phyloP scores from a whole-genome alignment of 1,139 yeast species.

The Blastobotrys serpentis region DNA sequence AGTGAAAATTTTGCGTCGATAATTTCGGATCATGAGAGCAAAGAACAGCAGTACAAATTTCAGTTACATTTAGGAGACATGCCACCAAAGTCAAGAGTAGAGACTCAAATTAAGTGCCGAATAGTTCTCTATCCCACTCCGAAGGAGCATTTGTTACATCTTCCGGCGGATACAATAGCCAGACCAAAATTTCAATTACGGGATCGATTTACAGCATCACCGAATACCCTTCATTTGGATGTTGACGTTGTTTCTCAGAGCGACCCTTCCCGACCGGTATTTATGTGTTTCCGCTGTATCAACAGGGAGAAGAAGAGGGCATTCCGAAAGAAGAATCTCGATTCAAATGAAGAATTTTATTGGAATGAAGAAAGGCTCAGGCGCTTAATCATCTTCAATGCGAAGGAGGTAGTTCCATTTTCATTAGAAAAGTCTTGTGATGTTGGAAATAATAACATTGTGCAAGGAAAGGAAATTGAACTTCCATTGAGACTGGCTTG shows the following conservation, averaged over 20 bases:
- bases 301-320: constrained; percentile 93
- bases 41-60: constrained; percentile 46
- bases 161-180: constrained; percentile 84
- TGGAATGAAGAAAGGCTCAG: constrained; percentile 74
- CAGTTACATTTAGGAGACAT: constrained; percentile 57
- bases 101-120: constrained; percentile 84
- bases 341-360: constrained; percentile 64
- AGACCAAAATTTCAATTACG: constrained; percentile 70
- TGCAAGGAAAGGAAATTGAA: constrained; percentile 53
- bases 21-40: not conserved
- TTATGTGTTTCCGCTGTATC: constrained; percentile 83
- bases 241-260: constrained; percentile 43
- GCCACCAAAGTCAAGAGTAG: constrained; percentile 84
- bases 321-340: constrained; percentile 68
- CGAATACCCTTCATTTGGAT: constrained; percentile 35
- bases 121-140: constrained; percentile 72
- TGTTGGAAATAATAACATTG: constrained; percentile 24
- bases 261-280: constrained; percentile 51
- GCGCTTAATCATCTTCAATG: constrained; percentile 84
- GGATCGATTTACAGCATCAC: constrained; percentile 40
- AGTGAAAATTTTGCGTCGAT: constrained; percentile 12
- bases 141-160: constrained; percentile 66
- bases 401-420: constrained; percentile 79
- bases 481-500: constrained; percentile 87
- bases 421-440: constrained; percentile 42